A percentile compares a stretch with the other conserved stretches of the same genome.
These are phyloP conservation scores for Pyricularia grisea DNA, from an alignment of 2,329 filamentous ascomycete species.

Conservation along the genomic window DNA sequence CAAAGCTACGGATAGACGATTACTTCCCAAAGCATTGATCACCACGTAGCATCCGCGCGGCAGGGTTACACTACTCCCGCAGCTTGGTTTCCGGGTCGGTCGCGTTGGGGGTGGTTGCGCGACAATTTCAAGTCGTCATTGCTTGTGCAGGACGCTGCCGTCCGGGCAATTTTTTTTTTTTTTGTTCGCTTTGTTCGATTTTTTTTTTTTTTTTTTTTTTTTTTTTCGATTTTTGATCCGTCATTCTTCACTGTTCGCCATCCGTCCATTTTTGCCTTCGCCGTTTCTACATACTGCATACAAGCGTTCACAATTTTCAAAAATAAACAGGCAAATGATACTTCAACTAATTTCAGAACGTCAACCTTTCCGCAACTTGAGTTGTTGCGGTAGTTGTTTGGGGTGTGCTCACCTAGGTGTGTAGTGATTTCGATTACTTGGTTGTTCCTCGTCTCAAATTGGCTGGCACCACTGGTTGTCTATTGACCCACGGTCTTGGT, in stretches of 20 bases:
- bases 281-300: not conserved
- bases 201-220: not conserved
- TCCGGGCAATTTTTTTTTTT: not conserved
- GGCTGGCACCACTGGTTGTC: not conserved
- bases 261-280: not conserved
- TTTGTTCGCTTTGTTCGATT: not conserved
- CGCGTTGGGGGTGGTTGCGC: not conserved
- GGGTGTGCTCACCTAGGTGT: not conserved
- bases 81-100: not conserved
- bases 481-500: not conserved
- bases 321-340: not conserved
- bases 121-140: not conserved
- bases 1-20: too few species aligned
- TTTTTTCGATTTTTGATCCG: too few species aligned
- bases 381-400: constrained; percentile 1
- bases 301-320: not conserved
- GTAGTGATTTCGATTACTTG: not conserved
- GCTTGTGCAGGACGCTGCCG: not conserved
- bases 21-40: not conserved
- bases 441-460: not conserved
- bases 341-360: not conserved
- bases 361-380: not conserved
- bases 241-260: not conserved
- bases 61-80: not conserved
- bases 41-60: not conserved